Evolutionary conservation across 2,329 filamentous ascomycete species (phyloP), one percentile per base, ranked within the genome.

Genomic region (Xylariaceae sp.): DNA sequence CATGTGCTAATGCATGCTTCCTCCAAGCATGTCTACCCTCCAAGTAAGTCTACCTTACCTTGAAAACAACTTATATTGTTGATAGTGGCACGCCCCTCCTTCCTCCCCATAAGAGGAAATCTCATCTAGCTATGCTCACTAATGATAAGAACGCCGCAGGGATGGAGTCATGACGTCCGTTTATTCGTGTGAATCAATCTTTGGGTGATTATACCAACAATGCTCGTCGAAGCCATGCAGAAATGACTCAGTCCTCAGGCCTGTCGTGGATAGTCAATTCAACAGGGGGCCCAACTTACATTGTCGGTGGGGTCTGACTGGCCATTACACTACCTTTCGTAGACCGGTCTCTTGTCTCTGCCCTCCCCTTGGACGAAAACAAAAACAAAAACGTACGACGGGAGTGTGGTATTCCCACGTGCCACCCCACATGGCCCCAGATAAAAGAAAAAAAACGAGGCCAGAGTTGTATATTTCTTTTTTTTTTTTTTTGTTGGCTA

Each of bases 41-140:
- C 19, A 19, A 19, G 19, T 19, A 19, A 19, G 19, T 19, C 19
- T 19, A 19, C 19, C 19, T 19, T 19, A 19, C 19, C 19, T 19
- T 19, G 19, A 19, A 19, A 19, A 19, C 19, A 19, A 56, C 49
- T 27, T 42, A 52, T 49, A 54, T 51, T 31, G 11, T 42, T 55
- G 54, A 54, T 60, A 57, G 35, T 30, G 40, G 47, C 56, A 60
- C 57, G 30, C 56, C 54, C 56, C 51, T 41, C 43, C 56, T 43
- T 30, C 56, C 51, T 41, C 43, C 56, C 46, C 34, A 47, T 37
- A 44, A 27, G 47, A 45, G 42, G 7, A 42, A 51, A 42, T 53
- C 50, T 42, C 43, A 42, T 42, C 51, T 55, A 47, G 19, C 4
- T 54, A 32, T 11, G 6, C 6, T 7, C 12, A 37, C 43, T 47